A percentile compares a stretch with the other conserved stretches of the same genome.
These are phyloP conservation scores for Pisolithus orientalis DNA, from an alignment of 768 basidiomycete genomes.

Conservation along the genomic window DNA sequence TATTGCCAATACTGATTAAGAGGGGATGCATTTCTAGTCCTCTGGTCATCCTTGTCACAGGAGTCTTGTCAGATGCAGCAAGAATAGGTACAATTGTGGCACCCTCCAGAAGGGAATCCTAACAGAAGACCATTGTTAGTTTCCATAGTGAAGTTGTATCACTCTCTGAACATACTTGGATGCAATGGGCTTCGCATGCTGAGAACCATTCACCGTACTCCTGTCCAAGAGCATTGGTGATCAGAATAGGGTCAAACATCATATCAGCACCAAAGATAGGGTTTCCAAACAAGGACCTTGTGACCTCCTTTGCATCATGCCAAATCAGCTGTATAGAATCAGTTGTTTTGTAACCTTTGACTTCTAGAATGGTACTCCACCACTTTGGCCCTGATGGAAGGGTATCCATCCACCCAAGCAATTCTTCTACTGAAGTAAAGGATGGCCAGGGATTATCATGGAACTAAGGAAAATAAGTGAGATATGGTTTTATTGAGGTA, in stretches of 20 bases:
- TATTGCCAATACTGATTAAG: not conserved
- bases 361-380: constrained; percentile 7
- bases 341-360: constrained; percentile 9
- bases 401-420: too few species aligned
- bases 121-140: not conserved
- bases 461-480: constrained; percentile 4
- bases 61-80: too few species aligned
- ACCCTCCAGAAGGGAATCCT: not conserved
- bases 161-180: not conserved
- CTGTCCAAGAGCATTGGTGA: not conserved
- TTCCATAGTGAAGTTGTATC: not conserved
- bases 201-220: not conserved
- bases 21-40: constrained; percentile 1
- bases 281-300: constrained; percentile 14
- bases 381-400: constrained; percentile 15
- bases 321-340: constrained; percentile 16
- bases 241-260: too few species aligned
- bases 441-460: too few species aligned
- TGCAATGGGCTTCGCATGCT: not conserved
- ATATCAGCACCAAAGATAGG: constrained; percentile 18
- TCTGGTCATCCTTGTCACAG: constrained; percentile 25
- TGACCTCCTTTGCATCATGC: constrained; percentile 18
- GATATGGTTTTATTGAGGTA: not conserved
- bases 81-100: not conserved
- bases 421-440: too few species aligned